Percentiles rank a stretch among this genome's conserved stretches.
These are phyloP conservation scores for Aegilops bicornis DNA, from an alignment of 176 grass and related monocot species.

Conservation along the genomic window DNA sequence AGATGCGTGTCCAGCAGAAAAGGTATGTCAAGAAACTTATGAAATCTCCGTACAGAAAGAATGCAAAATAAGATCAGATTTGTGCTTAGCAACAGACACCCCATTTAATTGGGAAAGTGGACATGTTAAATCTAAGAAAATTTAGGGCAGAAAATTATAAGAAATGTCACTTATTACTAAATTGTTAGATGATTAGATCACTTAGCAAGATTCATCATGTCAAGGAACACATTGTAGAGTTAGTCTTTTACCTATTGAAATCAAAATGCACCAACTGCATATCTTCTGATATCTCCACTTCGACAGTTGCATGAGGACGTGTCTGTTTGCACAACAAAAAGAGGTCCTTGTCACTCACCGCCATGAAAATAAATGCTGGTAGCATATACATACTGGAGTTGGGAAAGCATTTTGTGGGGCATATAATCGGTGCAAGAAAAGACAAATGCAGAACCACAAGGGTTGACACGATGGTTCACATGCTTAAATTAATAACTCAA, in stretches of 20 bases:
- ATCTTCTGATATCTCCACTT: constrained; percentile 99
- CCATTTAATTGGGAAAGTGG: not conserved
- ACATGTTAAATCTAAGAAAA: not conserved
- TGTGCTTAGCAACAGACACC: not conserved
- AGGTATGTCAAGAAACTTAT: not conserved
- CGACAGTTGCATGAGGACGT: constrained; percentile 97
- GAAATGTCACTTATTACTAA: not conserved
- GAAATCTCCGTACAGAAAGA: not conserved
- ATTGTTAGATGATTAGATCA: not conserved
- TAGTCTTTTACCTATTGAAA: constrained; percentile 83
- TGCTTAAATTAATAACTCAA: constrained; percentile 8
- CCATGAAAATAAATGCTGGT: not conserved
- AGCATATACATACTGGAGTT: not conserved
- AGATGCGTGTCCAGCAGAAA: constrained; percentile 13
- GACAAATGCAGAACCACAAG: not conserved
- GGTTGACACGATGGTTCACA: not conserved
- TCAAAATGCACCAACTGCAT: constrained; percentile 99
- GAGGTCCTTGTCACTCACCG: not conserved
- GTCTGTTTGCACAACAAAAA: constrained; percentile 62
- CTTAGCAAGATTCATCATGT: not conserved
- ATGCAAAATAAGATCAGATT: constrained; percentile 4
- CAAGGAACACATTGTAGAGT: not conserved
- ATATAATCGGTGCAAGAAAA: not conserved
- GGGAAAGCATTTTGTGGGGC: not conserved
- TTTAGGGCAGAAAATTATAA: not conserved